A percentile compares a stretch with the other conserved stretches of the same genome.
These are phyloP conservation scores for Kregervanrija fluxuum DNA, from an alignment of 805 yeast genomes.

Conservation along the genomic window DNA sequence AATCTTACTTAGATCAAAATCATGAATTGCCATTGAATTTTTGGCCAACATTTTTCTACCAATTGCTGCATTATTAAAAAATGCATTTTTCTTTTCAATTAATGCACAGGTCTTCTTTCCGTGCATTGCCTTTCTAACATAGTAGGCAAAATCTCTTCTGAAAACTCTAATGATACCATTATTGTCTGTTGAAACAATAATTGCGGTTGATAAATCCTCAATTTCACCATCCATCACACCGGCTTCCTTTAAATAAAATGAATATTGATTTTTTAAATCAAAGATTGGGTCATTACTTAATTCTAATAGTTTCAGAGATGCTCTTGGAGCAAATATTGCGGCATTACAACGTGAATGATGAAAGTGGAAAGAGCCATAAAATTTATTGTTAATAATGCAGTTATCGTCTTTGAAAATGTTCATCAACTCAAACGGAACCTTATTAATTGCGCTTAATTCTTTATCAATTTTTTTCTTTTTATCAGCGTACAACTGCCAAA, in stretches of 20 bases:
- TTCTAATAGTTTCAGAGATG: conserved; percentile 56
- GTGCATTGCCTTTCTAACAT: conserved; percentile 27
- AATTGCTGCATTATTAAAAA: too few species aligned
- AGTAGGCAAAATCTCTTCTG: conserved; percentile 67
- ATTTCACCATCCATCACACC: conserved; percentile 18
- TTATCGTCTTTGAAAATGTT: conserved; percentile 25
- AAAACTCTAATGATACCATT: conserved; percentile 68
- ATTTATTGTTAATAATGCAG: conserved; percentile 43
- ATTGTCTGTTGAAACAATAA: conserved; percentile 72
- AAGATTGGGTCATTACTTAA: conserved; percentile 74
- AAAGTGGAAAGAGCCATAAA: conserved; percentile 69
- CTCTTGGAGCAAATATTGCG: conserved; percentile 71
- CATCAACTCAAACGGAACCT: conserved; percentile 5
- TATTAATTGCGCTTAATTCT: conserved; percentile 4
- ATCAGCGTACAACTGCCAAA: conserved; percentile 46
- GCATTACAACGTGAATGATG: conserved; percentile 68
- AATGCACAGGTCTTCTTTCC: conserved; percentile 11
- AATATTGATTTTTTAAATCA: conserved; percentile 37
- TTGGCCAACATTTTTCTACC: conserved; percentile 1
- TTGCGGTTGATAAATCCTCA: conserved; percentile 31
- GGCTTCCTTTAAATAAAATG: background rate
- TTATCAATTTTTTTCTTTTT: conserved; percentile 16
- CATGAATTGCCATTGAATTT: conserved; percentile 4
- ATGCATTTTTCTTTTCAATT: conserved; percentile 1
- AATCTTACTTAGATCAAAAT: too few species aligned